phyloP scores from a whole-genome alignment of 208 protist genomes.

The Wallacemonas collosoma region DNA sequence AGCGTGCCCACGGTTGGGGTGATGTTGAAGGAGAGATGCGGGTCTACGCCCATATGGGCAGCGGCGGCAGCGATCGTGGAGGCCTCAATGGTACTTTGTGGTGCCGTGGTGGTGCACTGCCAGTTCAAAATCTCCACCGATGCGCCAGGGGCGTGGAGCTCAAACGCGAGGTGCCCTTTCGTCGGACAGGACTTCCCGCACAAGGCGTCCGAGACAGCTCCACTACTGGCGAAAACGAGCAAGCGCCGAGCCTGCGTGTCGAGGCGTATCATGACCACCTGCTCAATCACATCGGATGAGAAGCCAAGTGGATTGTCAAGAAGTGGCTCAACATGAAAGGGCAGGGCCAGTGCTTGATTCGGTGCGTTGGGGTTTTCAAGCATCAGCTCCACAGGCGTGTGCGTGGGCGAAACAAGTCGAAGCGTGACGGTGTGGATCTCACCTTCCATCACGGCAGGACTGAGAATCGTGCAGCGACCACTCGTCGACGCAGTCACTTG shows the following conservation, averaged over 20 bases:
- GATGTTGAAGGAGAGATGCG: slow-evolving; percentile 37
- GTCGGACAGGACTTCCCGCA: slow-evolving; percentile 27
- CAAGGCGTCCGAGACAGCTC: slow-evolving; percentile 42
- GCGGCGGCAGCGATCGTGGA: neutral
- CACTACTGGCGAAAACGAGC: slow-evolving; percentile 44
- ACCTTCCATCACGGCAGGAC: slow-evolving; percentile 38
- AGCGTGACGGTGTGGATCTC: slow-evolving; percentile 64
- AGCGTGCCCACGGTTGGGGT: slow-evolving; percentile 33
- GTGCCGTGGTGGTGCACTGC: slow-evolving; percentile 17
- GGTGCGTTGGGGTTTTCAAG: slow-evolving; percentile 36
- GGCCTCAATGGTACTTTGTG: slow-evolving; percentile 11
- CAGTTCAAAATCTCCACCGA: slow-evolving; percentile 42
- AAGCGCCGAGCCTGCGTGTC: slow-evolving; percentile 43
- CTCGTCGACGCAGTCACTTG: slow-evolving; percentile 23
- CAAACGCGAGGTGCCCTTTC: slow-evolving; percentile 44
- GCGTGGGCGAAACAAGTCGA: slow-evolving; percentile 39
- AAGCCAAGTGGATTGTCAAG: slow-evolving; percentile 15
- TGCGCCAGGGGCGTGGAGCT: slow-evolving; percentile 30
- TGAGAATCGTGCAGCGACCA: slow-evolving; percentile 26
- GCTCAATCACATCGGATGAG: slow-evolving; percentile 25
- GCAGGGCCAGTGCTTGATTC: slow-evolving; percentile 25
- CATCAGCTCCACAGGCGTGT: slow-evolving; percentile 34
- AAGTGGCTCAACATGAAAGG: slow-evolving; percentile 18
- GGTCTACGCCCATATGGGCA: neutral
- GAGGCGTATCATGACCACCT: slow-evolving; percentile 37